These are phyloP conservation scores for Cryphonectria parasitica DNA, from an alignment of 2,329 filamentous ascomycete species.

Conservation along the genomic window DNA sequence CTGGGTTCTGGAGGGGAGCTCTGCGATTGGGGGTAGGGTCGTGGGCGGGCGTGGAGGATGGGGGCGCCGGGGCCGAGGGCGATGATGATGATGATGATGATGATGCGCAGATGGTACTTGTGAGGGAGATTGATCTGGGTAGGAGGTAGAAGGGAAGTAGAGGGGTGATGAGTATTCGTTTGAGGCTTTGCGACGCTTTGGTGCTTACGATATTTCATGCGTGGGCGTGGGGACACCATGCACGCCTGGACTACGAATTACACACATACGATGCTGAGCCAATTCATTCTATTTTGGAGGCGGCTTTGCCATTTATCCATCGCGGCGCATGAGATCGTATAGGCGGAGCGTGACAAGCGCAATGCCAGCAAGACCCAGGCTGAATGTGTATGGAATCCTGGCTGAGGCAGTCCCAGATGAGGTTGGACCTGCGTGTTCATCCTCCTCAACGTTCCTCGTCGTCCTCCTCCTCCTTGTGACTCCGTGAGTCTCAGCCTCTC, in stretches of 20 bases:
- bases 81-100: conserved; percentile 39
- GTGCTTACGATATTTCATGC: not conserved
- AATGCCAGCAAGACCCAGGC: not conserved
- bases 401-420: not conserved
- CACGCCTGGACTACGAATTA: not conserved
- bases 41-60: conserved; percentile 62
- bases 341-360: not conserved
- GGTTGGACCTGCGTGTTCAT: not conserved
- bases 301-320: no score
- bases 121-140: conserved; percentile 59
- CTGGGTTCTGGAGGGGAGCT: conserved; percentile 75
- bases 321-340: not conserved
- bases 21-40: conserved; percentile 67
- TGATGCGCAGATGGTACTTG: conserved; percentile 52
- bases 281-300: not conserved
- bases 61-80: conserved; percentile 32
- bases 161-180: conserved; percentile 2
- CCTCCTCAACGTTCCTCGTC: not conserved
- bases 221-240: not conserved
- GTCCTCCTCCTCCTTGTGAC: not conserved
- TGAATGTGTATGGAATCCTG: not conserved
- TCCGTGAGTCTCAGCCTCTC: not conserved
- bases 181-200: not conserved
- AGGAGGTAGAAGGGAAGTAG: conserved; percentile 33
- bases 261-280: no score